A percentile compares a stretch with the other conserved stretches of the same genome.
These are phyloP conservation scores for Theobroma grandiflorum DNA, from an alignment of 441 rosid species.

Conservation along the genomic window DNA sequence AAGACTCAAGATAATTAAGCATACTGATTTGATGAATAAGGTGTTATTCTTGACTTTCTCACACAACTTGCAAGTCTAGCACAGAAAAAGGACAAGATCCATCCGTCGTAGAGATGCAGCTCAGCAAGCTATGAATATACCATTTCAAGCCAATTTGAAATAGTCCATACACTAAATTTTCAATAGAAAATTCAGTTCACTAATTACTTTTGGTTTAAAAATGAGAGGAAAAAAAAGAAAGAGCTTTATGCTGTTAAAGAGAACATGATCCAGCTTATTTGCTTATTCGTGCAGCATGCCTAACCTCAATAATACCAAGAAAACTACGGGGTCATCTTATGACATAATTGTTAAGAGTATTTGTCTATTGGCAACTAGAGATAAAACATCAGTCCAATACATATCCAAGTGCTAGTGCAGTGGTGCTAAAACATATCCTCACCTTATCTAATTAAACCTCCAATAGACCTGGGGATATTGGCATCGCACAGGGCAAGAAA, in stretches of 20 bases:
- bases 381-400: not conserved
- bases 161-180: not conserved
- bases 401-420: not conserved
- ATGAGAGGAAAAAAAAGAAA: not conserved
- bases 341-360: not conserved
- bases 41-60: not conserved
- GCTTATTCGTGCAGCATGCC: not conserved
- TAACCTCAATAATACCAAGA: constrained; percentile 1
- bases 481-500: not conserved
- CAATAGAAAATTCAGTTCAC: not conserved
- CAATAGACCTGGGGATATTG: not conserved
- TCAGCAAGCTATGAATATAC: not conserved
- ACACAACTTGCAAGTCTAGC: not conserved
- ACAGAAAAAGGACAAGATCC: not conserved
- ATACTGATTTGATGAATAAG: not conserved
- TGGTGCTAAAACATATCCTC: not conserved
- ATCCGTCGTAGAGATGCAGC: not conserved
- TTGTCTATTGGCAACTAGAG: not conserved
- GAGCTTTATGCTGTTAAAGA: too few species aligned
- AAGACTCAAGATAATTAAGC: not conserved
- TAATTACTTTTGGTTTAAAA: not conserved
- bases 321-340: not conserved
- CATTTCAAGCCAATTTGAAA: not conserved
- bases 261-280: not conserved
- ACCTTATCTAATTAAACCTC: not conserved